These are phyloP conservation scores for Picea glauca DNA, from an alignment of 75 land plant species.

Conservation along the genomic window DNA sequence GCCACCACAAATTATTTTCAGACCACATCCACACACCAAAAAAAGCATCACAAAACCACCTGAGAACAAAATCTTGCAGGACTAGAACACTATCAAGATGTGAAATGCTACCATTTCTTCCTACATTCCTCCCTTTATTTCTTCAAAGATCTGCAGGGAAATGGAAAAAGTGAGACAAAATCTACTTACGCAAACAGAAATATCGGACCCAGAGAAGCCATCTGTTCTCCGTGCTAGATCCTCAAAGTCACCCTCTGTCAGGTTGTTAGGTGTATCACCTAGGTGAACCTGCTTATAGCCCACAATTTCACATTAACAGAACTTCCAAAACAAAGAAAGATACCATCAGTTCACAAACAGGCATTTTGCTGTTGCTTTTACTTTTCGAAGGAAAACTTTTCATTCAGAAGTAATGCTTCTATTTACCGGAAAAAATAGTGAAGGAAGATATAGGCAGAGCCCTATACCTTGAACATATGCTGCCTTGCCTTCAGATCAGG, in stretches of 20 bases:
- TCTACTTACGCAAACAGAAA: constrained; percentile 87
- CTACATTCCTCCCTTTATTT: background rate
- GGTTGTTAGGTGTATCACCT: constrained; percentile 91
- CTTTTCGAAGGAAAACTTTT: background rate
- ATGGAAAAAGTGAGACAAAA: background rate
- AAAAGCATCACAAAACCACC: background rate
- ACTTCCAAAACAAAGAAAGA: background rate
- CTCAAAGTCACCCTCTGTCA: constrained; percentile 92
- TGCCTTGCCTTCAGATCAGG: constrained; percentile 96
- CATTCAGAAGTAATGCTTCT: background rate
- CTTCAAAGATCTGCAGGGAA: background rate
- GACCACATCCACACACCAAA: background rate
- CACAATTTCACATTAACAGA: background rate
- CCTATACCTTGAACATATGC: constrained; percentile 94
- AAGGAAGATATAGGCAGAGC: background rate
- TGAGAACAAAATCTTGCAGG: background rate
- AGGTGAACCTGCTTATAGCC: constrained; percentile 74
- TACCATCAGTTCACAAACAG: background rate
- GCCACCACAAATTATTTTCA: background rate
- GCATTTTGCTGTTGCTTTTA: background rate
- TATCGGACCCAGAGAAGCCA: constrained; percentile 97
- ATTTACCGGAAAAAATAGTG: background rate
- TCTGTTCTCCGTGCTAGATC: constrained; percentile 76
- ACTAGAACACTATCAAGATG: background rate
- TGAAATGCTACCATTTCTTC: background rate